Base-by-base conservation (phyloP, 208 protist genomes). In the Histomonas meleagridis region DNA sequence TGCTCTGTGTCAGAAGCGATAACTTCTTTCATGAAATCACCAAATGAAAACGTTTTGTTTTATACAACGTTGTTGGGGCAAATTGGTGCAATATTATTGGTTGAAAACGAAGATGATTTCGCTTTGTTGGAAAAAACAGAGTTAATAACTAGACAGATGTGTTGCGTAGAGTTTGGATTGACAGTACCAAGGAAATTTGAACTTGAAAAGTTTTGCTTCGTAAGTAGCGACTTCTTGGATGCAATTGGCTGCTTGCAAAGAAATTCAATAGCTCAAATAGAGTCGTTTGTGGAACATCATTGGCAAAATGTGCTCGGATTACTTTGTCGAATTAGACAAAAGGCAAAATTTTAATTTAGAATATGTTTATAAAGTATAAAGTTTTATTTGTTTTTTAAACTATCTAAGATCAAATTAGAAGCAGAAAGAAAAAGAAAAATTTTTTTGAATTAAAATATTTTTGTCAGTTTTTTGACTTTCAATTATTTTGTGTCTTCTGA, bases 1-100 rank as follows among this genome's bases (percentile, higher is more conserved):
- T 86, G 32, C 35, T 57, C n/a, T 12, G 76, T 86, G 7, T 40
- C 46, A 26, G 76, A 86, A 55, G 46, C 46, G 32, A 46, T 86
- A 26, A 86, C 76, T 18, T 46, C n/a, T 38, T 35, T 86, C 10
- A 86, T 86, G 46, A 46, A 51, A 14, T 55, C 43, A 14, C 18
- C 23, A 12, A 26, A 32, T 10, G 32, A 12, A 4, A 38, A 55
- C 7, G 46, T 46, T 32, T 7, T 86, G 2, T 86, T 51, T 38
- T 86, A 86, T 55, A 86, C 76, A 86, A 55, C 76, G 46, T 38
- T 86, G 10, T 46, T 86, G 32, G 76, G 76, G 0, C 76, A 86
- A 38, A 86, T 86, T 86, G 76, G 76, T 38, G 46, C 38, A 0
- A n/a, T 86, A 2, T 38, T 86, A 38, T 46, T 46, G 38, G 55